Percentiles rank a stretch among this genome's conserved stretches.
Conservation (phyloP, 768 basidiomycete genomes). For the Lactarius akahatsu region DNA sequence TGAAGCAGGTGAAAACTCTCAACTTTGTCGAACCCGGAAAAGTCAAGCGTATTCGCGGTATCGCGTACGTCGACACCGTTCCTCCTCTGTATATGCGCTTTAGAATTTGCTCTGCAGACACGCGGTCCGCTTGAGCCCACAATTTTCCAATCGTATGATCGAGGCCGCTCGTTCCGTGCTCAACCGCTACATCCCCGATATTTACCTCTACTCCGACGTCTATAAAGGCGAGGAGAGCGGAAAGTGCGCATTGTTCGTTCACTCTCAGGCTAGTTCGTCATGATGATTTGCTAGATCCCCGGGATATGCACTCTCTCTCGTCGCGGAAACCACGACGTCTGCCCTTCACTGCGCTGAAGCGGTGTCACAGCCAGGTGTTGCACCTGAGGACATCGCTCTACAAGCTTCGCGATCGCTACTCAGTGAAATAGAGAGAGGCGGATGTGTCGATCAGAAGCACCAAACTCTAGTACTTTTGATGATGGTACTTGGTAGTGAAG, state of each 20-base stretch:
- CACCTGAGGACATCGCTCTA: conserved; percentile 91
- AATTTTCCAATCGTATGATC: conserved; percentile 97
- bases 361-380: conserved; percentile 74
- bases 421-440: conserved; percentile 74
- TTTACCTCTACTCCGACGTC: conserved; percentile 97
- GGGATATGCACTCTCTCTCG: conserved; percentile 87
- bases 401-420: conserved; percentile 77
- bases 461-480: conserved; percentile 82
- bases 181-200: conserved; percentile 96
- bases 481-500: conserved; percentile 97
- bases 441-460: conserved; percentile 89
- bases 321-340: conserved; percentile 91
- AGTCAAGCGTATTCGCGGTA: conserved; percentile 91
- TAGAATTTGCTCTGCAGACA: conserved; percentile 52
- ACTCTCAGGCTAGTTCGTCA: not conserved
- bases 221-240: conserved; percentile 98
- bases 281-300: conserved; percentile 65
- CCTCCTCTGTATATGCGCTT: not conserved
- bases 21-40: conserved; percentile 91
- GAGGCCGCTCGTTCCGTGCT: conserved; percentile 89
- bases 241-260: conserved; percentile 61
- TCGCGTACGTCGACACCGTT: conserved; percentile 64
- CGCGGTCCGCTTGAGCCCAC: conserved; percentile 94
- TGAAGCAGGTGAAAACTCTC: conserved; percentile 88
- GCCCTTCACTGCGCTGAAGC: conserved; percentile 87